Percentiles rank a stretch among this genome's conserved stretches.
Conservation (phyloP, 2,329 filamentous ascomycete genomes). For the Aspergillus aculeatus region DNA sequence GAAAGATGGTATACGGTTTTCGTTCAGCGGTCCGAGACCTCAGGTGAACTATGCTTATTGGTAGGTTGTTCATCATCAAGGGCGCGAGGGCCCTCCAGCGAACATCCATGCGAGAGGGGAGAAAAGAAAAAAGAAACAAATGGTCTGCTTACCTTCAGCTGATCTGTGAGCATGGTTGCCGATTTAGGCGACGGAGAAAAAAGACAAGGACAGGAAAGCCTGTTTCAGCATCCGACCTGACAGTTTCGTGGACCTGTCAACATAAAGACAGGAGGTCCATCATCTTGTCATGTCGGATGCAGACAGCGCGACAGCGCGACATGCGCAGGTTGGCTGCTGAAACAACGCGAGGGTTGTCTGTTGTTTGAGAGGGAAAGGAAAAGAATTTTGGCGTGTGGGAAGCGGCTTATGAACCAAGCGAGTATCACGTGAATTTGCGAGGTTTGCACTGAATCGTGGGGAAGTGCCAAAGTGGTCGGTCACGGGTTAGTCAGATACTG, state of each 20-base stretch:
- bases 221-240: neutral
- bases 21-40: constrained; percentile 43
- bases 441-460: constrained; percentile 1
- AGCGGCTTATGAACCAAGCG: neutral
- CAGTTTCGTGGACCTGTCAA: neutral
- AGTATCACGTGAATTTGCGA: neutral
- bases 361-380: neutral
- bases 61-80: constrained; percentile 39
- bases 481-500: neutral
- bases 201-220: neutral
- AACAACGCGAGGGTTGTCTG: neutral
- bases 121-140: constrained; percentile 6
- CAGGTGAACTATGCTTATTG: constrained; percentile 46
- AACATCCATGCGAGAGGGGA: constrained; percentile 7
- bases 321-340: neutral
- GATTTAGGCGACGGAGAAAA: neutral
- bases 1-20: constrained; percentile 42
- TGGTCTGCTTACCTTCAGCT: constrained; percentile 21
- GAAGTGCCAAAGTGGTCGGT: neutral
- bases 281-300: neutral
- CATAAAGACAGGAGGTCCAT: neutral
- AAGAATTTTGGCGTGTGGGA: neutral
- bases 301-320: neutral
- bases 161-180: constrained; percentile 5
- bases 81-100: constrained; percentile 1